These are phyloP conservation scores for Talaromyces sp. DNA, from an alignment of 2,329 filamentous ascomycete genomes.

Conservation along the genomic window DNA sequence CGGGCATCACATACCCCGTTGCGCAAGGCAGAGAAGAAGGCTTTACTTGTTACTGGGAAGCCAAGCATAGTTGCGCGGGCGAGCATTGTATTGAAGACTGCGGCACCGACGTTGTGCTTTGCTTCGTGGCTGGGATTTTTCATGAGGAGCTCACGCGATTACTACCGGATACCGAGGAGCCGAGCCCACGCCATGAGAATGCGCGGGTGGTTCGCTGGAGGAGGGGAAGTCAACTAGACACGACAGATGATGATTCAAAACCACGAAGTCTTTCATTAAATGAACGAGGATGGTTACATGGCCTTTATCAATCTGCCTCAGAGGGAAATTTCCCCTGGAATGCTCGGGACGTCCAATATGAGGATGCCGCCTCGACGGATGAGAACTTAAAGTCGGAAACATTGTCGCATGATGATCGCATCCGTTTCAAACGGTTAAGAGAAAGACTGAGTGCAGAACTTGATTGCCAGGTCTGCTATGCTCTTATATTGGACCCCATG, in stretches of 20 bases:
- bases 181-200: conserved; percentile 23
- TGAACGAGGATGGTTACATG: conserved; percentile 50
- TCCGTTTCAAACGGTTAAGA: conserved; percentile 58
- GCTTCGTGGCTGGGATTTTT: conserved; percentile 68
- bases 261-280: conserved; percentile 10
- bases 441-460: conserved; percentile 68
- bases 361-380: conserved; percentile 10
- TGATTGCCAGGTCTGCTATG: conserved; percentile 88
- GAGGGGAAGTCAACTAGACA: conserved; percentile 22
- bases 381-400: not conserved
- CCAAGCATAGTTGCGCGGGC: conserved; percentile 56
- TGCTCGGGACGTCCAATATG: conserved; percentile 57
- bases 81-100: conserved; percentile 81
- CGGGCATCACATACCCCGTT: conserved; percentile 77
- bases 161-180: conserved; percentile 7
- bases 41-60: conserved; percentile 68
- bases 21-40: conserved; percentile 67
- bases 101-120: conserved; percentile 72
- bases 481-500: conserved; percentile 76
- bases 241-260: conserved; percentile 2
- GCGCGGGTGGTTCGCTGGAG: conserved; percentile 36
- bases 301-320: conserved; percentile 68
- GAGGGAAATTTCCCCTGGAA: conserved; percentile 62
- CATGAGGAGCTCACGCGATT: conserved; percentile 35
- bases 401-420: conserved; percentile 11